Conservation (phyloP, 2,329 filamentous ascomycete species). For the Teratosphaeria nubilosa region DNA sequence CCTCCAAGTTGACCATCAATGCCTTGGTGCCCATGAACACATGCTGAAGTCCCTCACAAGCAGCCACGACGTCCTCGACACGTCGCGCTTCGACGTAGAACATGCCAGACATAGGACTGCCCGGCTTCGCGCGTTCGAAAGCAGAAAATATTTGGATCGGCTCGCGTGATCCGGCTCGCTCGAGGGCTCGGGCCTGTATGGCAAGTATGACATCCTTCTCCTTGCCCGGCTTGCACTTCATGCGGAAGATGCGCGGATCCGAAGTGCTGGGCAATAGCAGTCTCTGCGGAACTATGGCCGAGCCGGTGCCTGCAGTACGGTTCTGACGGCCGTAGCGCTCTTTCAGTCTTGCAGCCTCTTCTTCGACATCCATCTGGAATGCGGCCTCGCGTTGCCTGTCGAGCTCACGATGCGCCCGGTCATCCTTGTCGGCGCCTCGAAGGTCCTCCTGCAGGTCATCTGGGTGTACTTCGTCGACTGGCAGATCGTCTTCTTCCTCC, state of each 20-base stretch:
- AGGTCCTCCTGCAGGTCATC: conserved; percentile 73
- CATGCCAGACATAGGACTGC: conserved; percentile 67
- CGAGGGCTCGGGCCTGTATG: conserved; percentile 81
- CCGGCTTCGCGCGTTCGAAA: conserved; percentile 73
- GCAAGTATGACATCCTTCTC: conserved; percentile 82
- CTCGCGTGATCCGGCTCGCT: conserved; percentile 66
- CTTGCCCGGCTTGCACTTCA: conserved; percentile 89
- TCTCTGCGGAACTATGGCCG: conserved; percentile 71
- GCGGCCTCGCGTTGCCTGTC: conserved; percentile 85
- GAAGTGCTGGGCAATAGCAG: conserved; percentile 74
- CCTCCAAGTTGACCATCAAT: conserved; percentile 84
- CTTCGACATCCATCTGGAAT: conserved; percentile 82
- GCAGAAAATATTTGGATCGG: conserved; percentile 77
- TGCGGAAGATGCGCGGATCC: conserved; percentile 91
- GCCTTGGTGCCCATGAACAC: conserved; percentile 83
- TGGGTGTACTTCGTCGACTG: conserved; percentile 77
- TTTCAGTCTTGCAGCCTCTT: conserved; percentile 75
- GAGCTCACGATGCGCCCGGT: conserved; percentile 85
- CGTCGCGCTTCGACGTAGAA: conserved; percentile 89
- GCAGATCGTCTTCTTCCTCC: conserved; percentile 81
- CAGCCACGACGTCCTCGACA: conserved; percentile 73
- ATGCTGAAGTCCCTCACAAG: conserved; percentile 75
- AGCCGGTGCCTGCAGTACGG: conserved; percentile 57
- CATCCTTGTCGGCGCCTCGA: conserved; percentile 70
- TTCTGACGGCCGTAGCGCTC: conserved; percentile 74